Evolutionary conservation across 495 filamentous ascomycete species (phyloP).

Genomic region (Trichoderma erinaceum): DNA sequence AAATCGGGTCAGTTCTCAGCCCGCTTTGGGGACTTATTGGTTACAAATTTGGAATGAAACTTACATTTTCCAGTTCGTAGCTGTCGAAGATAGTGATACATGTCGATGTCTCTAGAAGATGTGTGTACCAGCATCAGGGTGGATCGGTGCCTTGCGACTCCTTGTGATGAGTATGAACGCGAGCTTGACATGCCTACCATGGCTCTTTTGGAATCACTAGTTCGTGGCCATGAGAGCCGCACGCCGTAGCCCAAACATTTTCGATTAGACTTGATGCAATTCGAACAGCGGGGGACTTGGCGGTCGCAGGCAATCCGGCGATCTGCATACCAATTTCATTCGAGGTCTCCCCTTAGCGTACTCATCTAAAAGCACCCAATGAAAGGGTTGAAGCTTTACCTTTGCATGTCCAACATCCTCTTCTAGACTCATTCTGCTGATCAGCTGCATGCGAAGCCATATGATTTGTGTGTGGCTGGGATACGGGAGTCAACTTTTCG

Average conservation of each 20-base stretch:
- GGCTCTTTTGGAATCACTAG: conserved; percentile 19
- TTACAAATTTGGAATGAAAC: not conserved
- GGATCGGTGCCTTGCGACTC: not conserved
- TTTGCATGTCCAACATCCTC: conserved; percentile 23
- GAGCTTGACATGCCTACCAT: conserved; percentile 19
- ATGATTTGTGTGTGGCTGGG: conserved; percentile 9
- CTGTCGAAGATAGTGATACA: not conserved
- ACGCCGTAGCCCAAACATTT: conserved; percentile 21
- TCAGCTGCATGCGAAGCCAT: conserved; percentile 5
- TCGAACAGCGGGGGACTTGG: conserved; percentile 20
- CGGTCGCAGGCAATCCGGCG: conserved; percentile 20
- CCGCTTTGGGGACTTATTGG: not conserved
- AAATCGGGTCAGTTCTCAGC: not conserved
- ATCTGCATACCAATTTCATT: conserved; percentile 19
- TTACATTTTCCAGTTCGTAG: not conserved
- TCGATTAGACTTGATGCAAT: conserved; percentile 20
- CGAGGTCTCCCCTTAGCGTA: conserved; percentile 14
- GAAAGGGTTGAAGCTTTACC: conserved; percentile 16
- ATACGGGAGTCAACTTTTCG: conserved; percentile 17
- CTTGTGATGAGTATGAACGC: conserved; percentile 18
- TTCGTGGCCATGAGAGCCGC: conserved; percentile 23
- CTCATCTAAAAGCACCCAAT: conserved; percentile 3
- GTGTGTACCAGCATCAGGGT: not conserved
- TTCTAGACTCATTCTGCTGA: conserved; percentile 19
- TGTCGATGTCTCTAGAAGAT: not conserved